Evolutionary conservation across 2,329 filamentous ascomycete genomes (phyloP), one percentile per base, ranked within the genome.

Genomic region (Chaetomium strumarium): DNA sequence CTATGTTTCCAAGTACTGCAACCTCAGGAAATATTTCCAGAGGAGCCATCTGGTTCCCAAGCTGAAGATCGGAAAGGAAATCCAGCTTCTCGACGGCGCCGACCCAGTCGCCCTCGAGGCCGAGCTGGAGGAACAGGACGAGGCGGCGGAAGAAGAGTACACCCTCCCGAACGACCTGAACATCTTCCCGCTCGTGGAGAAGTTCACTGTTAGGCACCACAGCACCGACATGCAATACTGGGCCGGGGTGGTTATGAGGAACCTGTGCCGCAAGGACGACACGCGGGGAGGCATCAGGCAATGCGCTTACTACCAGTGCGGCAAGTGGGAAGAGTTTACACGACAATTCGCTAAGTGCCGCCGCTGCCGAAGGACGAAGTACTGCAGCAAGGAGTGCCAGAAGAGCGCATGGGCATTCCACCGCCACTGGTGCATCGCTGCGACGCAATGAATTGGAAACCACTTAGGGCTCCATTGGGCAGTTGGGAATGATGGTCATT

Each of bases 331-430:
- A 70, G 88, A 96, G 71, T 96, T 84, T 68, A 91, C 92, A 37
- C 84, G 93, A 56, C 92, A 99, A 67, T 99, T 99, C 70, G 93
- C 93, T 62, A 99, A 99, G 73, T 99, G 93, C 73, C 85, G 93
- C 60, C 85, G 93, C 59, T 99, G 93, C 73, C 84, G 93, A 62
- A 84, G 93, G 60, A 99, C 93, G 57, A 99, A 99, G 71, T 96
- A 96, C 75, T 99, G 93, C 83, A 96, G 91, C 80, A 99, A 99
- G 72, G 93, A 99, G 70, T 99, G 93, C 72, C 93, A 99, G 73
- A 97, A 97, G 77, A 95, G 89, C 63, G 95, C 93, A 10, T 99
- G 93, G 93, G 90, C 93, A 29, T 97, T 90, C 71, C 93, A 99
- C 68, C 85, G 93, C 56, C 95, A 97, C 72, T 99, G 93, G 93